Conservation (phyloP, 1,139 yeast genomes). For the Kodamaea sp. region DNA sequence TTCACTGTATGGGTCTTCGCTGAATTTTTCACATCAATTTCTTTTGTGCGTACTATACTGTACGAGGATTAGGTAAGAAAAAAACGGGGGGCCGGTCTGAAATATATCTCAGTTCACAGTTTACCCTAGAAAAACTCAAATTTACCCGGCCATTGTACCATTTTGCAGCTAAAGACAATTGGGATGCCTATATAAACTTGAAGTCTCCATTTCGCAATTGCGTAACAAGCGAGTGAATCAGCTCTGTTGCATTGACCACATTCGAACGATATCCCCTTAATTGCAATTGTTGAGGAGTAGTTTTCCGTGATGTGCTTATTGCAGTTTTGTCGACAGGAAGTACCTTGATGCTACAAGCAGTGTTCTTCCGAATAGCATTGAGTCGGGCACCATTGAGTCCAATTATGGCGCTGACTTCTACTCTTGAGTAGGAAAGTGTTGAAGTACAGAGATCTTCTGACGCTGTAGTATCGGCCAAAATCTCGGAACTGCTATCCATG, state of each 20-base stretch:
- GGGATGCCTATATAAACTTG: not conserved
- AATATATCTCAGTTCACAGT: constrained; percentile 3
- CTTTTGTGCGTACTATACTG: constrained; percentile 6
- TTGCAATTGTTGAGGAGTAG: constrained; percentile 7
- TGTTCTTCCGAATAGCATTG: constrained; percentile 23
- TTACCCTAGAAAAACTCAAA: constrained; percentile 2
- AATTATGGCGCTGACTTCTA: constrained; percentile 31
- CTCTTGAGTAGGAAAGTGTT: constrained; percentile 12
- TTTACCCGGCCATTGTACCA: constrained; percentile 10
- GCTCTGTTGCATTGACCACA: constrained; percentile 18
- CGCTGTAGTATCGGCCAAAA: too few species aligned
- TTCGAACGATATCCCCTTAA: constrained; percentile 19
- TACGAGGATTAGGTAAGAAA: not conserved
- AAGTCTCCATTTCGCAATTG: not conserved
- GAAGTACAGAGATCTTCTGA: too few species aligned
- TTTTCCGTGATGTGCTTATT: too few species aligned
- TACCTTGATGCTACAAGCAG: constrained; percentile 32
- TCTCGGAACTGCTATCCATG: too few species aligned
- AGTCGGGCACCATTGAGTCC: constrained; percentile 31
- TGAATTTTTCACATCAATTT: constrained; percentile 11
- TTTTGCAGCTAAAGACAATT: constrained; percentile 7
- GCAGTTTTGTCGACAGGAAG: too few species aligned
- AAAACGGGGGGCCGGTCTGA: constrained; percentile 2
- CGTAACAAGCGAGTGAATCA: constrained; percentile 12
- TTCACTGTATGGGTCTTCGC: constrained; percentile 16